phyloP scores from a whole-genome alignment of 2,329 filamentous ascomycete species.

The Colletotrichum tamarilloi region DNA sequence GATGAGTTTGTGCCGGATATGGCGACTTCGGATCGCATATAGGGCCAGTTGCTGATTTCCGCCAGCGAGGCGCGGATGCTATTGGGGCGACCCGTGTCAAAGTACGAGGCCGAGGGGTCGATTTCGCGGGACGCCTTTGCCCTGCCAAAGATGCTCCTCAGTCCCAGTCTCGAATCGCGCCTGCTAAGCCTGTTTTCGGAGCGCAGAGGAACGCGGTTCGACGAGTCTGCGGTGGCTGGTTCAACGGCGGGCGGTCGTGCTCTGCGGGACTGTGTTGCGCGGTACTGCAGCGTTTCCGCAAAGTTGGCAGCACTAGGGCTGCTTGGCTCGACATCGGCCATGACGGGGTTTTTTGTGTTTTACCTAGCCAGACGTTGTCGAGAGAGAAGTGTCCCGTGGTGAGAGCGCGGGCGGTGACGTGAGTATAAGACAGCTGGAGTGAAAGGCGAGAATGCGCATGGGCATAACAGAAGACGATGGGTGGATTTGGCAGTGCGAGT shows the following conservation, averaged over 20 bases:
- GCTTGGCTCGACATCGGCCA: conserved; percentile 34
- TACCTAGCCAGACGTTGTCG: conserved; percentile 13
- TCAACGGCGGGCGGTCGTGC: conserved; percentile 52
- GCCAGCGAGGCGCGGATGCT: conserved; percentile 59
- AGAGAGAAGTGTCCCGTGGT: background rate
- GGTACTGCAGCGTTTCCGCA: conserved; percentile 44
- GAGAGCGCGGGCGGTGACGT: conserved; percentile 17
- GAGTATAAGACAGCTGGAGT: conserved; percentile 29
- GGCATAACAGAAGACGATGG: conserved; percentile 26
- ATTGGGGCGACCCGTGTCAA: conserved; percentile 46
- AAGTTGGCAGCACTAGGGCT: conserved; percentile 27
- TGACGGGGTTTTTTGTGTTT: conserved; percentile 11
- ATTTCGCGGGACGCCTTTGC: conserved; percentile 51
- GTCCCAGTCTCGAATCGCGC: conserved; percentile 63
- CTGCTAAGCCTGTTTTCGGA: conserved; percentile 52
- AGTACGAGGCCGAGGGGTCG: conserved; percentile 44
- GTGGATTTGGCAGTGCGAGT: conserved; percentile 32
- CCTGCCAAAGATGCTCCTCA: conserved; percentile 63
- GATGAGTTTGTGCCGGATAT: conserved; percentile 5
- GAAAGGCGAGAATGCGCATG: conserved; percentile 11
- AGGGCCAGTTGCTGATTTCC: conserved; percentile 57
- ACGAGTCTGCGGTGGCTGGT: conserved; percentile 41
- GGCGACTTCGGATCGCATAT: conserved; percentile 38
- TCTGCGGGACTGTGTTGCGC: conserved; percentile 47
- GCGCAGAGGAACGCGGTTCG: conserved; percentile 55